Evolutionary conservation across 805 yeast genomes (phyloP), one percentile per base, ranked within the genome.

Genomic region (Cyberlindnera mycetangii): DNA sequence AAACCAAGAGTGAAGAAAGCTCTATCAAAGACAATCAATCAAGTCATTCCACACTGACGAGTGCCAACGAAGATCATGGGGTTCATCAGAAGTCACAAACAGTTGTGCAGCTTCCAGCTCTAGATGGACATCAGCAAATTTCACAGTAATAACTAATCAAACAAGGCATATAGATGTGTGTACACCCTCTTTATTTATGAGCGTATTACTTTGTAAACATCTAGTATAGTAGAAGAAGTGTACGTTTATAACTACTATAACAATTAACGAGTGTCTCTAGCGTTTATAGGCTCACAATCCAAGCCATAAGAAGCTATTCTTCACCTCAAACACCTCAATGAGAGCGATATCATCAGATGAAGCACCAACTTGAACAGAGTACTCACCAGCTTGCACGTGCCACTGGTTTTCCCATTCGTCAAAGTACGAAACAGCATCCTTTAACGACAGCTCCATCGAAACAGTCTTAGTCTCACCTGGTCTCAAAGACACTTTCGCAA

Each of bases 401-500:
- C 85, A 81, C 50, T 70, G 59, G 51, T 68, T 58, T 42, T 63
- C 62, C 51, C 68, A 69, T 41, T 67, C 76, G 48, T 81, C 76
- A 64, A 72, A 81, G 65, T 64, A 79, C 0, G 83, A 78, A 10
- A 76, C 67, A 2, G 75, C 67, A 49, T 78, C 78, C 52, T 74
- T 74, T 44, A 74, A 44, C 1, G 71, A 67, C 21, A 76, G 50
- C n/a, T 50, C 52, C 25, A 79, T 51, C 1, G 52, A 46, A 16
- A 72, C 76, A 1, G 60, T 54, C 42, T 62, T 61, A 9, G 67
- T 44, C 50, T 71, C 74, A 8, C 79, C 79, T 4, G 80, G 65
- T 38, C 61, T 53, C 47, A 81, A 54, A 31, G 48, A 57, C 8
- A 75, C 72, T 61, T 81, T 80, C 15, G 63, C 71, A 55, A 76